A percentile compares a stretch with the other conserved stretches of the same genome.
Evolutionary conservation across 805 yeast genomes (phyloP).

Genomic region (Candida arabinofermentans): DNA sequence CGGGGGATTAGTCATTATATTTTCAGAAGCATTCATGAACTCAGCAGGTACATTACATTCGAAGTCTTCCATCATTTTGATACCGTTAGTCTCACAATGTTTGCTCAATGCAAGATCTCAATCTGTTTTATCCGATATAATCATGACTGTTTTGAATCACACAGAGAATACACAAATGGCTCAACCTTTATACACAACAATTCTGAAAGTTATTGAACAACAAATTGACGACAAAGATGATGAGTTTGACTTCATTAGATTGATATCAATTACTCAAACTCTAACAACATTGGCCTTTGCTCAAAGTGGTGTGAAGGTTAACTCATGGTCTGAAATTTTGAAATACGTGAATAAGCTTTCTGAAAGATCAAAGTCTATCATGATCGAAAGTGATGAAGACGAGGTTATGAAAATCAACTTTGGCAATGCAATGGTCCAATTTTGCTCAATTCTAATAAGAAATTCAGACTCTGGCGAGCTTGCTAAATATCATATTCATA

Average conservation of each 20-base stretch:
- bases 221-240: slow-evolving; percentile 10
- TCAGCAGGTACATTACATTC: slow-evolving; percentile 75
- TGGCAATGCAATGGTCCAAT: slow-evolving; percentile 35
- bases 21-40: slow-evolving; percentile 70
- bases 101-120: slow-evolving; percentile 25
- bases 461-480: slow-evolving; percentile 42
- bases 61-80: slow-evolving; percentile 51
- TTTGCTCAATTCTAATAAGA: slow-evolving; percentile 49
- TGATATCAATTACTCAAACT: slow-evolving; percentile 36
- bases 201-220: slow-evolving; percentile 20
- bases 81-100: slow-evolving; percentile 27
- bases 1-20: slow-evolving; percentile 55
- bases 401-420: slow-evolving; percentile 10
- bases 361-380: slow-evolving; percentile 3
- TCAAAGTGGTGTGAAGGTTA: slow-evolving; percentile 64
- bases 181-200: slow-evolving; percentile 37
- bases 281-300: slow-evolving; percentile 53
- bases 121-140: slow-evolving; percentile 54
- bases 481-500: slow-evolving; percentile 41
- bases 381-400: slow-evolving; percentile 9
- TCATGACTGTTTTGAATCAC: slow-evolving; percentile 50
- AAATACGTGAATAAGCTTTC: slow-evolving; percentile 13
- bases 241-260: slow-evolving; percentile 7
- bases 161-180: slow-evolving; percentile 46
- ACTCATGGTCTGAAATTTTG: slow-evolving; percentile 42